These are phyloP conservation scores for Lachancea sp. DNA, from an alignment of 805 yeast species.

Conservation along the genomic window DNA sequence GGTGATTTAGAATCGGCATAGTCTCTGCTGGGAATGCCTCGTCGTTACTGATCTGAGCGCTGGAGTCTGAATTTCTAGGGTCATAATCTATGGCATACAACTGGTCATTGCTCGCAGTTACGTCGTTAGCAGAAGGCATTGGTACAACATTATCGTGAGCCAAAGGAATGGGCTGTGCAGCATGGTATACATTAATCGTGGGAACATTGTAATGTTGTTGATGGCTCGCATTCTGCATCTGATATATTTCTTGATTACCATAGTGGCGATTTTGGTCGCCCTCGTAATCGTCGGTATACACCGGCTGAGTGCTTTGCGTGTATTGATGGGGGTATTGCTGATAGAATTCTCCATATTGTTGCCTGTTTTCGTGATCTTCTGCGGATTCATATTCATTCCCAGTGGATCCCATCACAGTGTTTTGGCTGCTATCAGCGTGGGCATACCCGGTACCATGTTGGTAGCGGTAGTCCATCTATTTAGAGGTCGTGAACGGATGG, in stretches of 20 bases:
- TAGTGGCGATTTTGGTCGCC: neutral
- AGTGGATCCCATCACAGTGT: neutral
- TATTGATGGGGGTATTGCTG: conserved; percentile 11
- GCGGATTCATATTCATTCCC: neutral
- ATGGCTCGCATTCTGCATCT: neutral
- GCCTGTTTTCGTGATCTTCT: conserved; percentile 2
- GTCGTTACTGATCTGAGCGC: conserved; percentile 8
- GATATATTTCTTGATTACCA: neutral
- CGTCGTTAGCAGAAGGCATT: conserved; percentile 11
- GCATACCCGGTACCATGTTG: neutral
- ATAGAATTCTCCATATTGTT: conserved; percentile 18
- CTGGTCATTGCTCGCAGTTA: conserved; percentile 21
- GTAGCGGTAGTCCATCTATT: conserved; percentile 1
- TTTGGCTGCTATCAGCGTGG: neutral
- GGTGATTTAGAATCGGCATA: conserved; percentile 21
- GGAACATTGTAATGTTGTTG: conserved; percentile 16
- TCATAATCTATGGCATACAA: conserved; percentile 16
- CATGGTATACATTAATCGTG: conserved; percentile 24
- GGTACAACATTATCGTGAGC: conserved; percentile 6
- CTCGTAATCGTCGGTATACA: neutral
- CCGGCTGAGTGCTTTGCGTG: neutral
- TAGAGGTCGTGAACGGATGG: neutral
- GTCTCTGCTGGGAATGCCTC: conserved; percentile 11
- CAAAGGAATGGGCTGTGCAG: conserved; percentile 14
- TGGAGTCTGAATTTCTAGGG: conserved; percentile 2